Conservation (phyloP, 257 asterid genomes). For the Ilex aquifolium region DNA sequence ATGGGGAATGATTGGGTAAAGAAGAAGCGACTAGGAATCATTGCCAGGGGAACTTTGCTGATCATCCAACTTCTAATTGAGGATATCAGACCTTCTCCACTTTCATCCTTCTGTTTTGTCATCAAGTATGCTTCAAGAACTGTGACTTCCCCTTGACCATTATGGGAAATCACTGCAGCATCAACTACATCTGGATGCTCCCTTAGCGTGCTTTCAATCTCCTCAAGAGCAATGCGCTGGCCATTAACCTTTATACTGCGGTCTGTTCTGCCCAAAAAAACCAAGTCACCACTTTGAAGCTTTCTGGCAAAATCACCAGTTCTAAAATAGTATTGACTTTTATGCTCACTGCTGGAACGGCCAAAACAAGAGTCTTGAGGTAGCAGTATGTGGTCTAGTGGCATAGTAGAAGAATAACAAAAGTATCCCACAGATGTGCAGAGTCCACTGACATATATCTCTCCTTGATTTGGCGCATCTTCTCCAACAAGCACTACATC, state of each 20-base stretch:
- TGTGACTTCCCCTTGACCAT: conserved; percentile 43
- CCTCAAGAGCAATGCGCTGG: conserved; percentile 84
- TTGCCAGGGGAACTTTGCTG: conserved; percentile 56
- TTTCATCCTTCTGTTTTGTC: conserved; percentile 31
- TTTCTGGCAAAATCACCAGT: conserved; percentile 88
- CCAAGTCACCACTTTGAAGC: conserved; percentile 75
- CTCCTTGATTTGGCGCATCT: conserved; percentile 65
- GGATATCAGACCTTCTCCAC: conserved; percentile 33
- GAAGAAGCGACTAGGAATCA: conserved; percentile 58
- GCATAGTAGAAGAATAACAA: conserved; percentile 46
- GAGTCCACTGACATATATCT: conserved; percentile 68
- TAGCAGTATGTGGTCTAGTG: conserved; percentile 32
- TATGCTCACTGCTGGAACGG: conserved; percentile 8
- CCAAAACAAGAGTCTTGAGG: conserved; percentile 18
- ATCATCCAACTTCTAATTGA: conserved; percentile 58
- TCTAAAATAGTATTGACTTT: conserved; percentile 39
- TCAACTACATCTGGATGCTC: conserved; percentile 67
- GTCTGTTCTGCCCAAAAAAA: conserved; percentile 83
- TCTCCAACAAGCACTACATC: conserved; percentile 64
- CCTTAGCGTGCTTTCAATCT: conserved; percentile 59
- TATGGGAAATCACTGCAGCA: conserved; percentile 69
- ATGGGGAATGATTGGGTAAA: conserved; percentile 58
- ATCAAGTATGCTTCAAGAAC: conserved; percentile 74
- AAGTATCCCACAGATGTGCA: conserved; percentile 82
- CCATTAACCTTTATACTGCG: conserved; percentile 77